Percentiles rank a stretch among this genome's conserved stretches.
These are phyloP conservation scores for Pythium angustatum DNA, from an alignment of 352 stramenopile species.

Conservation along the genomic window DNA sequence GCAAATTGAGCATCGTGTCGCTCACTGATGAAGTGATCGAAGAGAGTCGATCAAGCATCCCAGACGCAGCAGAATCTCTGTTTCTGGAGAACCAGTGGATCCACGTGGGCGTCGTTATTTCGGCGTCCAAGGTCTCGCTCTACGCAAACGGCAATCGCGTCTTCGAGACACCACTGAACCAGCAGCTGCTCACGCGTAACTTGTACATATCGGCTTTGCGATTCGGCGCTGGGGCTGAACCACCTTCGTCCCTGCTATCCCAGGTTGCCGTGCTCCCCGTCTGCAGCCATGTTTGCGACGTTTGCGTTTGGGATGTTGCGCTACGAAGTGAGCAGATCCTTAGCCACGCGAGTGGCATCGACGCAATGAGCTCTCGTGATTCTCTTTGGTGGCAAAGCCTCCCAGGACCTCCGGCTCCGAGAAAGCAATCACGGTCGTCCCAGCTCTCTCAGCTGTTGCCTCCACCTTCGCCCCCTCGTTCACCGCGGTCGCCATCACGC, in stretches of 20 bases:
- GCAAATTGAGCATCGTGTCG: background rate
- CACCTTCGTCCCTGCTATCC: background rate
- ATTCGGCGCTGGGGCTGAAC: slow-evolving; percentile 1
- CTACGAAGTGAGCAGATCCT: slow-evolving; percentile 55
- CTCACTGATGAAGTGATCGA: background rate
- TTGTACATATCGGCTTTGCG: slow-evolving; percentile 20
- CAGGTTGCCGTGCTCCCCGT: slow-evolving; percentile 18
- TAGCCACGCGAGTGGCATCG: slow-evolving; percentile 53
- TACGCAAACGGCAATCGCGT: slow-evolving; percentile 46
- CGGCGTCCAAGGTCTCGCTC: slow-evolving; percentile 35
- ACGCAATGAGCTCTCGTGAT: slow-evolving; percentile 25
- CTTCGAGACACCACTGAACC: slow-evolving; percentile 1
- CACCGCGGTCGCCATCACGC: slow-evolving; percentile 33
- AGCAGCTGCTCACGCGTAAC: slow-evolving; percentile 8
- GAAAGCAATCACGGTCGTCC: background rate
- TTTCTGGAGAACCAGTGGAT: slow-evolving; percentile 38
- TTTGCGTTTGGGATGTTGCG: slow-evolving; percentile 62
- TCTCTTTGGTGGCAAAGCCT: slow-evolving; percentile 17
- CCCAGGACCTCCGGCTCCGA: slow-evolving; percentile 26
- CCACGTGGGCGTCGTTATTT: slow-evolving; percentile 56
- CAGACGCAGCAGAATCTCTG: background rate
- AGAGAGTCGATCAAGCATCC: background rate
- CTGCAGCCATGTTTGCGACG: slow-evolving; percentile 49
- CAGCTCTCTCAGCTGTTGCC: slow-evolving; percentile 24
- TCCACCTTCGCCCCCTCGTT: slow-evolving; percentile 32